phyloP scores from a whole-genome alignment of 225 moss, liverwort and hornwort genomes.

The Physcomitrellopsis africana region DNA sequence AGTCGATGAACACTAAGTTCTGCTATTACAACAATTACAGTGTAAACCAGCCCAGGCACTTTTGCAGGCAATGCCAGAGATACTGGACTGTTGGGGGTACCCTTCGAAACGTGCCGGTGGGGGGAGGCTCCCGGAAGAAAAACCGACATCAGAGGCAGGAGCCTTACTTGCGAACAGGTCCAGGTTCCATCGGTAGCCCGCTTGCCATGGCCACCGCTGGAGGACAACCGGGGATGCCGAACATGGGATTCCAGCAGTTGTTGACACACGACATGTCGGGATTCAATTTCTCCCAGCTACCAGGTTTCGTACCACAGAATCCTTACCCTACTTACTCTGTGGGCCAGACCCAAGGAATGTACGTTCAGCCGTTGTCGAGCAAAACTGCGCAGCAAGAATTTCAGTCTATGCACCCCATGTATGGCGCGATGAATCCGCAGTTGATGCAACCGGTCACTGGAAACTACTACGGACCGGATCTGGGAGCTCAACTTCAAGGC shows the following conservation, averaged over 20 bases:
- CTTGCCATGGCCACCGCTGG: conserved; percentile 27
- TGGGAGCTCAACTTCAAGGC: conserved; percentile 15
- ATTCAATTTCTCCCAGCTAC: conserved; percentile 36
- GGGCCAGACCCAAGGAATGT: conserved; percentile 32
- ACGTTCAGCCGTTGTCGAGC: conserved; percentile 13
- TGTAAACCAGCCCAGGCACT: conserved; percentile 65
- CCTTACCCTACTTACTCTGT: conserved; percentile 9
- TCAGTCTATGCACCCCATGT: conserved; percentile 26
- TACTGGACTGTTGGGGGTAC: conserved; percentile 72
- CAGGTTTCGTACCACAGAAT: conserved; percentile 29
- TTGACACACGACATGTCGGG: conserved; percentile 32
- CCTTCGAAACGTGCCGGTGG: conserved; percentile 64
- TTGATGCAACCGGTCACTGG: background rate
- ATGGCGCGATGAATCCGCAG: conserved; percentile 26
- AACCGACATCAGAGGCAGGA: conserved; percentile 46
- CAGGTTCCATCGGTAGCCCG: conserved; percentile 24
- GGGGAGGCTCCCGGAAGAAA: conserved; percentile 61
- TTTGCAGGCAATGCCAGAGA: conserved; percentile 65
- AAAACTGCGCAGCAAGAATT: conserved; percentile 23
- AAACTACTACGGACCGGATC: conserved; percentile 25
- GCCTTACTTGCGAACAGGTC: conserved; percentile 40
- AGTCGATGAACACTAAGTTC: conserved; percentile 72
- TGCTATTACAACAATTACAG: conserved; percentile 74
- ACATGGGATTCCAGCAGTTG: conserved; percentile 30
- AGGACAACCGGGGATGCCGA: background rate